Percentiles rank a stretch among this genome's conserved stretches.
Conservation (phyloP, 2,329 filamentous ascomycete species). For the Xylaria digitata region DNA sequence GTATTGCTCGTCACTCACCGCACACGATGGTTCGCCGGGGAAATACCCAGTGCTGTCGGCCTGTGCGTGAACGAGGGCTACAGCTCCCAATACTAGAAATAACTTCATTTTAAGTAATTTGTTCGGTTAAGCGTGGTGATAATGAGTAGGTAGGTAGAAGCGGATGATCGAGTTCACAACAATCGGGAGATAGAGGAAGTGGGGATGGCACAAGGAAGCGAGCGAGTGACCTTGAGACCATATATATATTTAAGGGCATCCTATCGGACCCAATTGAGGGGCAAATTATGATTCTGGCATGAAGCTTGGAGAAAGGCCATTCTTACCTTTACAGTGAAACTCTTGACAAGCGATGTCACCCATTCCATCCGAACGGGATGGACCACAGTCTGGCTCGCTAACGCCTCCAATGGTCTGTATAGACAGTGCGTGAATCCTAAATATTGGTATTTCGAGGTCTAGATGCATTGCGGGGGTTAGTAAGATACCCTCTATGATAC, state of each 20-base stretch:
- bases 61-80: constrained; percentile 49
- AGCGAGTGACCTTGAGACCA: background rate
- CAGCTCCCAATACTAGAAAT: constrained; percentile 41
- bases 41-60: constrained; percentile 45
- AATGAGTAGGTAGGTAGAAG: background rate
- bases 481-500: background rate
- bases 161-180: constrained; percentile 10
- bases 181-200: background rate
- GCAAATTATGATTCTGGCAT: constrained; percentile 1
- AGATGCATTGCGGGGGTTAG: constrained; percentile 34
- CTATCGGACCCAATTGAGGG: background rate
- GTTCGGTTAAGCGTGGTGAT: background rate
- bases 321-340: constrained; percentile 2
- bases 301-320: constrained; percentile 16
- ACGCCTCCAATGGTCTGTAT: background rate
- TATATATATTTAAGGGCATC: constrained; percentile 11
- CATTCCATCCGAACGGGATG: constrained; percentile 6
- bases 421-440: constrained; percentile 28
- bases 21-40: constrained; percentile 52
- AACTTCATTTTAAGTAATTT: constrained; percentile 46
- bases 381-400: constrained; percentile 2
- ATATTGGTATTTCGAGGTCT: constrained; percentile 10
- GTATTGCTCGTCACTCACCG: constrained; percentile 46
- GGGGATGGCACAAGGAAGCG: constrained; percentile 6
- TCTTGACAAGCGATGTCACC: constrained; percentile 8